Evolutionary conservation across 768 basidiomycete species (phyloP).

Genomic region (Tricholoma sp.): DNA sequence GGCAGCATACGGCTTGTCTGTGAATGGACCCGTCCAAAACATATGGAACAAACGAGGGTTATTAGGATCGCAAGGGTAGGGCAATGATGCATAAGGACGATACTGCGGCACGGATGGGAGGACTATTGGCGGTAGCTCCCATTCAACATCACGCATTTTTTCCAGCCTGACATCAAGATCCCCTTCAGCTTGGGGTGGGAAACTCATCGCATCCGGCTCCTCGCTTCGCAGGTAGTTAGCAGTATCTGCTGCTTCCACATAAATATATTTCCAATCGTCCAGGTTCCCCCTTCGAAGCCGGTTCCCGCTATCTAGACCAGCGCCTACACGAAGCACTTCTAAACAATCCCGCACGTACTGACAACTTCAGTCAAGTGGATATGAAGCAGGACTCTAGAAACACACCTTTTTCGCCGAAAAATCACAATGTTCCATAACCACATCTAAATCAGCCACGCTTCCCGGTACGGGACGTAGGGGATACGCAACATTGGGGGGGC

Average conservation of each 20-base stretch:
- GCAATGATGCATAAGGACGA: constrained; percentile 50
- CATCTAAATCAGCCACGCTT: constrained; percentile 84
- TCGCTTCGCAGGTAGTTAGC: constrained; percentile 15
- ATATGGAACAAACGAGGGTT: constrained; percentile 92
- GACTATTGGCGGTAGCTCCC: constrained; percentile 50
- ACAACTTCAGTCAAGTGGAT: not conserved
- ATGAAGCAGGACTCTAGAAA: not conserved
- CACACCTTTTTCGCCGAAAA: constrained; percentile 73
- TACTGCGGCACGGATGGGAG: constrained; percentile 49
- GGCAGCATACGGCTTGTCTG: constrained; percentile 97
- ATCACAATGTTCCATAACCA: constrained; percentile 89
- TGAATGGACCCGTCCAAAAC: constrained; percentile 99
- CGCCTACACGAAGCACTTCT: constrained; percentile 89
- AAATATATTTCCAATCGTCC: constrained; percentile 87
- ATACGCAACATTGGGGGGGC: constrained; percentile 64
- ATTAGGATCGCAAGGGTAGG: constrained; percentile 73
- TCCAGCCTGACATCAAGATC: constrained; percentile 52
- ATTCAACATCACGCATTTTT: constrained; percentile 56
- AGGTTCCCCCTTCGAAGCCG: constrained; percentile 69
- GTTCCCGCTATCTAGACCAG: constrained; percentile 78
- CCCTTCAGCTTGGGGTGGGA: constrained; percentile 5
- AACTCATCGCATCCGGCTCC: constrained; percentile 2
- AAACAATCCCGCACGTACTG: constrained; percentile 98
- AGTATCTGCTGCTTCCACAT: constrained; percentile 51
- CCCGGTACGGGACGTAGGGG: constrained; percentile 85